These are phyloP conservation scores for Pseudogymnoascus sp. DNA, from an alignment of 2,329 filamentous ascomycete genomes.

Conservation along the genomic window DNA sequence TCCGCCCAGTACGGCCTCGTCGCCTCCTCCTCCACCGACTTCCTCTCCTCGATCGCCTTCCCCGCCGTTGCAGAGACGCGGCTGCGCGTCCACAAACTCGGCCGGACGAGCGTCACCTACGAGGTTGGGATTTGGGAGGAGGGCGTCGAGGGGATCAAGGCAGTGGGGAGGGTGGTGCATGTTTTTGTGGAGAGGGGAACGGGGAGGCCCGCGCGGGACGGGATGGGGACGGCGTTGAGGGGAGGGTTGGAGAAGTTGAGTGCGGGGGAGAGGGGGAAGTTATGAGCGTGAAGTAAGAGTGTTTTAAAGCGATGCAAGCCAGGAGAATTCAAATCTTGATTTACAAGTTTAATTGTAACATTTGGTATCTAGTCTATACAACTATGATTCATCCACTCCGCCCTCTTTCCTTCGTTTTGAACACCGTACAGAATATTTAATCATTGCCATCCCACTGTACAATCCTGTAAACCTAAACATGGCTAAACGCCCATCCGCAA, in stretches of 20 bases:
- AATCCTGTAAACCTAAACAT: background rate
- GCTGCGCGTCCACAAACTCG: slow-evolving; percentile 73
- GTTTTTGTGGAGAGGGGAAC: slow-evolving; percentile 76
- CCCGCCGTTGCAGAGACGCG: slow-evolving; percentile 75
- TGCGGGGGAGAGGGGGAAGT: slow-evolving; percentile 20
- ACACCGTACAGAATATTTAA: background rate
- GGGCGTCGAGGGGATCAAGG: slow-evolving; percentile 64
- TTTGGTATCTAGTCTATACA: slow-evolving; percentile 4
- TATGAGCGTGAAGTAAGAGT: background rate
- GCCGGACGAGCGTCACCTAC: slow-evolving; percentile 80
- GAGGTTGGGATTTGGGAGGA: slow-evolving; percentile 80
- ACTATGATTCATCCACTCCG: background rate
- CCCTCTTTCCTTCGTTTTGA: background rate
- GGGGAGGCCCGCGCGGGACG: slow-evolving; percentile 55
- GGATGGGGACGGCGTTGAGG: slow-evolving; percentile 54
- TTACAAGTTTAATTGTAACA: background rate
- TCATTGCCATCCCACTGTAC: background rate
- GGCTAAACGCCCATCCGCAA: background rate
- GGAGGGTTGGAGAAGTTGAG: slow-evolving; percentile 50
- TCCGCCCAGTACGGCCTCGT: slow-evolving; percentile 73
- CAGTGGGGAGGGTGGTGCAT: slow-evolving; percentile 79
- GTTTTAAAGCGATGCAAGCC: background rate
- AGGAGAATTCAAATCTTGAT: background rate
- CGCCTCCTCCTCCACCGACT: slow-evolving; percentile 78
- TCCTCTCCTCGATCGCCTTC: slow-evolving; percentile 72